Evolutionary conservation across 306 rosid genomes (phyloP), one percentile per base, ranked within the genome.

Genomic region (Castanopsis chinensis): DNA sequence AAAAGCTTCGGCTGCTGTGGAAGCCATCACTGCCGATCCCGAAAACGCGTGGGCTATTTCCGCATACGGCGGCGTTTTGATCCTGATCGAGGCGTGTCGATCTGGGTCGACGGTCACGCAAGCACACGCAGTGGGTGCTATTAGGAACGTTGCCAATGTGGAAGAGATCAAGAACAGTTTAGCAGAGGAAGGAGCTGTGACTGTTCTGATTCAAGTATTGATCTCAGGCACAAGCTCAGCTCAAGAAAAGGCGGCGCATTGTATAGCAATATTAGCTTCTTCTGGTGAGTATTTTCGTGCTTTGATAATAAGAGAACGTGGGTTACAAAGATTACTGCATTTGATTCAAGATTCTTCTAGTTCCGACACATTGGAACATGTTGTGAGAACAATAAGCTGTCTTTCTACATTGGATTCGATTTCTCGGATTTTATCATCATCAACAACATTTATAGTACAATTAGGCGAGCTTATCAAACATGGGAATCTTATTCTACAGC

Each of bases 31-130:
- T 17, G 77, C 82, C 73, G 88, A 88, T 71, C 55, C 88, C 9
- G 89, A 88, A 56, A 86, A 86, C 58, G 85, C 88, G n/a, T 88
- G 91, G 91, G 91, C 91, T 0, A 73, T 88, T 8, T 81, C 89
- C 10, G 91, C 91, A 1, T 88, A 88, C 33, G 91, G 89, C 21
- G 91, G 89, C 43, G 82, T 88, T 4, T n/a, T 80, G 3, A 49
- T 88, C 3, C 27, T 88, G 14, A 78, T 86, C 76, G 89, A 88
- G 35, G 86, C 88, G 4, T 83, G 87, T 69, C 88, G 91, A 76
- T 88, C 91, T 32, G 91, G 89, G 4, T 76, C 89, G 11, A 81
- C 86, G 5, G 70, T 72, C n/a, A 69, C 77, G 10, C 91, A 83
- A 64, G 28, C 83, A 25, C 72, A 86, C 73, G 85, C 91, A 0